Base-by-base conservation (phyloP, 2,329 filamentous ascomycete species). In the Microcyclospora tardicrescens region DNA sequence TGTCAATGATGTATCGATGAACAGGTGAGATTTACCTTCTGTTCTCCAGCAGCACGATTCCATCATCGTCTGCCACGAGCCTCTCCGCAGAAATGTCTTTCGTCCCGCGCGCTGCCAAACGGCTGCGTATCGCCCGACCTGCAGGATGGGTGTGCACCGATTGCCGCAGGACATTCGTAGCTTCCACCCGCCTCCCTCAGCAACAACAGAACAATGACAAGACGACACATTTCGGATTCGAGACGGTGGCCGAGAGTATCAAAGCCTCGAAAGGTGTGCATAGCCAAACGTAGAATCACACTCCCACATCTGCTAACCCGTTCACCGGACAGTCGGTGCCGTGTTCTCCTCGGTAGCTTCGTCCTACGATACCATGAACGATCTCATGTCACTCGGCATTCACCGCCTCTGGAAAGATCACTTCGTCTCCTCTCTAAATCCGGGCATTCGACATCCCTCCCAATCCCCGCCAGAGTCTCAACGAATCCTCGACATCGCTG, bases 301-400 rank as follows among this genome's bases (percentile, higher is more conserved):
- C n/a, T 28, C 10, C 6, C n/a, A 10, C 11, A 27, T 19, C 31
- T 32, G 30, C 49, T 48, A 27, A 53, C 35, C 16, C 12, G 14
- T 15, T 5, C 10, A 2, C 29, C 11, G 2, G 48, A 61, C 66
- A 71, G 87, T 95, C 31, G 82, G 82, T 43, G 77, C 75, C 32
- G 91, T 98, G 42, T 98, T 98, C 67, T 89, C 84, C 61, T 95
- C 82, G 49, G 91, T 98, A 31, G 91, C 91, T 50, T 79, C 84
- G 46, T 85, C 82, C 13, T 98, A 98, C 65, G 91, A 98, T 63
- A 81, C 80, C 45, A 98, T 98, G 91, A 98, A 98, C 66, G 91
- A 98, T 61, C 73, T 96, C 50, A 98, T 98, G 91, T 96, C 91
- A 6, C 75, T 98, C 35, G 91, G 91, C 39, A 87, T 94, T 65